Base-by-base conservation (phyloP, 2,329 filamentous ascomycete genomes). In the Cladosporium austrohemisphaericum region DNA sequence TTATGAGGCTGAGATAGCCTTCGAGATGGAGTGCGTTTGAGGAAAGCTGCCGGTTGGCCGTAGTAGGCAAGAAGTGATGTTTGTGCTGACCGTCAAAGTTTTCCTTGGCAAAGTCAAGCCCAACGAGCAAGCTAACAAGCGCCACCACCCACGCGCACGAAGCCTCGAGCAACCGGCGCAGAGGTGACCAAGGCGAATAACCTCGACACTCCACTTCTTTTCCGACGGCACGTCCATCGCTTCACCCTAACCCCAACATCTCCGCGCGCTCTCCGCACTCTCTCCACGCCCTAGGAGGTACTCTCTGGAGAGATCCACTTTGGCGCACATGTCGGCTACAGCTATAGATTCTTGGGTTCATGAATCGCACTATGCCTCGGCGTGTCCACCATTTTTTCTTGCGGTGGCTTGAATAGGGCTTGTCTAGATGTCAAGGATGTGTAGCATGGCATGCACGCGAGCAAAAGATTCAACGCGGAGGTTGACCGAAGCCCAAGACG, bases 1-100 rank as follows among this genome's bases (percentile, higher is more conserved):
- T 11, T 18, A 29, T 18, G 44, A 38, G 44, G 44, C 44, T 29
- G 33, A 47, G 25, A 38, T 38, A 29, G 16, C 33, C 33, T 47
- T 47, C 9, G n/a, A 13, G 20, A 22, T 32, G 25, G 32, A 23
- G 25, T 9, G 11, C 5, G 16, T 38, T 33, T 23, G 29, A n/a
- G 29, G 32, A 45, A 22, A 26, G 20, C 6, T 13, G 22, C 31
- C 41, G 41, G 29, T 36, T 45, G 20, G 41, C 9, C 25, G 29
- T 6, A 32, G 32, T 8, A 14, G 16, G 32, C 19, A 16, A 6
- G 14, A 35, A 16, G 8, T 10, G 16, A 9, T 16, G 13, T 16
- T 5, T 35, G 32, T 35, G 20, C 31, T 36, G 29, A 16, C 32
- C 19, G 20, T 23, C 16, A 11, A 25, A 40, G 19, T 25, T 28